Base-by-base conservation (phyloP, 208 protist genomes). In the Trichomonas tenax region DNA sequence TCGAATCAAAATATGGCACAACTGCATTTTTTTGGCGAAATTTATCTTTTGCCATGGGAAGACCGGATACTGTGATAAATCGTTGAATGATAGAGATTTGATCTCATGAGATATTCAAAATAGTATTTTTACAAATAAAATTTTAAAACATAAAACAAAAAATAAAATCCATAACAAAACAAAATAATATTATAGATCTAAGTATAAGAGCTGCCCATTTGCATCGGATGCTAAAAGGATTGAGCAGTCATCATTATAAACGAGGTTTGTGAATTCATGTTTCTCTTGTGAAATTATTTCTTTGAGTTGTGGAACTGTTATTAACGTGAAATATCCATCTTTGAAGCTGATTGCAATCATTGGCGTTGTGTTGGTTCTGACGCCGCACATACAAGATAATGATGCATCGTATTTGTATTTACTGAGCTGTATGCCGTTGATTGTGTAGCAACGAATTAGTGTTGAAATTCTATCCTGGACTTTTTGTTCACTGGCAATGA, bases 41-140 rank as follows among this genome's bases (percentile, higher is more conserved):
- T n/a, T n/a, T n/a, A n/a, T n/a, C n/a, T n/a, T n/a, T n/a, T n/a
- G n/a, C 97, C 97, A 97, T 26, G 97, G 97, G 38, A 97, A 93
- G 17, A 96, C 44, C 15, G 93, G 93, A 96, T 96, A 96, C 46
- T 96, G 82, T 21, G 40, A 48, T 48, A 90, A 36, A 48, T 90
- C 82, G n/a, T 90, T 90, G 23, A 90, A 90, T 48, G 40, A 48
- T 48, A 44, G 26, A 90, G 48, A 90, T 90, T 90, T 23, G 48
- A 4, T 44, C 48, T 44, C 82, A 90, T 90, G 6, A 90, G 48
- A 31, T 90, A 90, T 90, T 90, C 82, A 48, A 48, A 90, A 48
- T 90, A n/a, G n/a, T n/a, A n/a, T n/a, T n/a, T n/a, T n/a, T n/a
- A 58, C 26, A 72, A 72, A 72, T n/a, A 72, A 72, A 72, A 72